Evolutionary conservation across 371 early-diverging fungal species (phyloP).

Genomic region (Zychaea mexicana): DNA sequence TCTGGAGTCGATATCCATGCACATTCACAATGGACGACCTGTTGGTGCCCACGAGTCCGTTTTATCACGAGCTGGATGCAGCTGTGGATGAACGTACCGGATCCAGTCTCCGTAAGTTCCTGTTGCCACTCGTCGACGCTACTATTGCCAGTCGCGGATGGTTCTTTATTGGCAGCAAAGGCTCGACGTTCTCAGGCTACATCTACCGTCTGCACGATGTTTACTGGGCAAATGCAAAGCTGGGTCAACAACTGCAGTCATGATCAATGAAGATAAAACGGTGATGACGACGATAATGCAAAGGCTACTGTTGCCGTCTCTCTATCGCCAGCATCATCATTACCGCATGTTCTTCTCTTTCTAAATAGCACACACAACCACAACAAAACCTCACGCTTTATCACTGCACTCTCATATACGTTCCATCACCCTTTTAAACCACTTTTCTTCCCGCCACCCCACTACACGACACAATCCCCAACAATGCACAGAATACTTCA

Average conservation of each 20-base stretch:
- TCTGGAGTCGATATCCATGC: constrained; percentile 56
- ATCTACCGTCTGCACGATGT: constrained; percentile 33
- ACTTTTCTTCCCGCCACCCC: no score
- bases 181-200: constrained; percentile 35
- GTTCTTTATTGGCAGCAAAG: constrained; percentile 34
- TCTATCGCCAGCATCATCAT: background rate
- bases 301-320: no score
- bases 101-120: constrained; percentile 18
- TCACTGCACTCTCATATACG: no score
- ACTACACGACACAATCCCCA: no score
- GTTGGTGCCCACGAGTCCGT: constrained; percentile 2
- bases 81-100: constrained; percentile 16
- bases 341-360: no score
- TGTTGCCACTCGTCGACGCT: constrained; percentile 32
- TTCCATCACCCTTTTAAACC: no score
- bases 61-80: constrained; percentile 16
- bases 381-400: no score
- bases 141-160: constrained; percentile 30
- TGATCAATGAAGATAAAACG: no score
- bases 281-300: background rate
- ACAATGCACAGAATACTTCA: no score
- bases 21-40: constrained; percentile 61
- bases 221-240: constrained; percentile 22
- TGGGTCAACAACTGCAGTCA: background rate
- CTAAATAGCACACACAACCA: no score